phyloP scores from a whole-genome alignment of 202 grass and related monocot genomes.

The Zizania palustris region DNA sequence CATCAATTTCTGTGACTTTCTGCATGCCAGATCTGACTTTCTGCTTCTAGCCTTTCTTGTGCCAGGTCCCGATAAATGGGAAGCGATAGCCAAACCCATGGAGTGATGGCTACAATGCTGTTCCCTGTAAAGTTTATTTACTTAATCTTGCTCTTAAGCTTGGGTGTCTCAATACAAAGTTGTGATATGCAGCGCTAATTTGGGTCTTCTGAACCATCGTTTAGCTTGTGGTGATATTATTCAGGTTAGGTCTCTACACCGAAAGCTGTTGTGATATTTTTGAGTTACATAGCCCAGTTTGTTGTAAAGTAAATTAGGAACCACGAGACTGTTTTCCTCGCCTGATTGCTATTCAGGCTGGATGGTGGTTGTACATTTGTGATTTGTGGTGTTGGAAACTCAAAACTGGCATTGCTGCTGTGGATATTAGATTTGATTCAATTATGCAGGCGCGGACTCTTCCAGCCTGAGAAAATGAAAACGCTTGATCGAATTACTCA shows the following conservation, averaged over 20 bases:
- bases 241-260: background rate
- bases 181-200: background rate
- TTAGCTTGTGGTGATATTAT: background rate
- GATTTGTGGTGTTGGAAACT: background rate
- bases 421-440: background rate
- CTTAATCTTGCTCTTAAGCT: too few relatives aligned
- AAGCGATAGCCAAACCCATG: background rate
- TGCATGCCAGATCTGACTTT: background rate
- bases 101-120: background rate
- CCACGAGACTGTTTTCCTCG: background rate
- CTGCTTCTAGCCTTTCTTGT: background rate
- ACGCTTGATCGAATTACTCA: too few relatives aligned
- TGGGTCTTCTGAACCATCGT: background rate
- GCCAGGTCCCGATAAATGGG: background rate
- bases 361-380: background rate
- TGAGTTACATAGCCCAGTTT: background rate
- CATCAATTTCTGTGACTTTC: background rate
- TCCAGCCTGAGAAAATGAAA: too few relatives aligned
- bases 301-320: slow-evolving; percentile 16
- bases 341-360: background rate
- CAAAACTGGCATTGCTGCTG: background rate
- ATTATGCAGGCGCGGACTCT: too few relatives aligned
- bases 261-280: background rate
- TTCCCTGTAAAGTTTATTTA: slow-evolving; percentile 24
- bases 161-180: background rate